phyloP scores from a whole-genome alignment of 1,284 basidiomycete genomes.

The Irpex rosettiformis region DNA sequence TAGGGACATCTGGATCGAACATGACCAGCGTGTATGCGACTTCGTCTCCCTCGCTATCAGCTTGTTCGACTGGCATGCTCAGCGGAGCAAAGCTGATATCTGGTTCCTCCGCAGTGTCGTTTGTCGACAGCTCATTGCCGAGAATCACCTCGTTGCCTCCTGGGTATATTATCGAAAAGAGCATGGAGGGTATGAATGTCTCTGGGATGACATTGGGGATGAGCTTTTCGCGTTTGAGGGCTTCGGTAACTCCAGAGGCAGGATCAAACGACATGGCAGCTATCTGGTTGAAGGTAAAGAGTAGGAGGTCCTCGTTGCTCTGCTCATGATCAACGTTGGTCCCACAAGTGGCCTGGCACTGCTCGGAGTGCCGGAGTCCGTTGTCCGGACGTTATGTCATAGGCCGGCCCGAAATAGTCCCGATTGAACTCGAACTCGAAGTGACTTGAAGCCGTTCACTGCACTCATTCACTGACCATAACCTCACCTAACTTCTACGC shows the following conservation, averaged over 20 bases:
- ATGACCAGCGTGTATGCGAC: conserved; percentile 54
- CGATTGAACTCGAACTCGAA: too few species aligned
- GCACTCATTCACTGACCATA: too few species aligned
- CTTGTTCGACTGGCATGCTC: conserved; percentile 32
- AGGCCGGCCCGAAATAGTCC: neutral
- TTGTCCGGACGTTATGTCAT: neutral
- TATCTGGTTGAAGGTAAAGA: neutral
- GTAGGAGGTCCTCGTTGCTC: neutral
- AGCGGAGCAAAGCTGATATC: conserved; percentile 46
- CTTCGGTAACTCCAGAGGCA: conserved; percentile 35
- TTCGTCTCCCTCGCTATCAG: conserved; percentile 27
- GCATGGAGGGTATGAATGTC: conserved; percentile 44
- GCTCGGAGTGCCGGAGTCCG: too few species aligned
- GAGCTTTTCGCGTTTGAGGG: conserved; percentile 42
- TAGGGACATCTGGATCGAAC: conserved; percentile 70
- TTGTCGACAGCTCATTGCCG: conserved; percentile 45
- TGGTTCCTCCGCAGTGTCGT: conserved; percentile 51
- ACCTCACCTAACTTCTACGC: too few species aligned
- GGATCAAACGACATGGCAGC: conserved; percentile 30
- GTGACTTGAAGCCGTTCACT: too few species aligned
- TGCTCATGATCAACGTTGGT: too few species aligned
- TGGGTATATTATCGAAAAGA: conserved; percentile 52
- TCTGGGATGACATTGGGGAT: conserved; percentile 55
- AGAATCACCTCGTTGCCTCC: conserved; percentile 45
- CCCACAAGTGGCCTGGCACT: too few species aligned